Evolutionary conservation across 805 yeast species (phyloP), one percentile per base, ranked within the genome.

Genomic region (Metschnikowia noctiluminum): DNA sequence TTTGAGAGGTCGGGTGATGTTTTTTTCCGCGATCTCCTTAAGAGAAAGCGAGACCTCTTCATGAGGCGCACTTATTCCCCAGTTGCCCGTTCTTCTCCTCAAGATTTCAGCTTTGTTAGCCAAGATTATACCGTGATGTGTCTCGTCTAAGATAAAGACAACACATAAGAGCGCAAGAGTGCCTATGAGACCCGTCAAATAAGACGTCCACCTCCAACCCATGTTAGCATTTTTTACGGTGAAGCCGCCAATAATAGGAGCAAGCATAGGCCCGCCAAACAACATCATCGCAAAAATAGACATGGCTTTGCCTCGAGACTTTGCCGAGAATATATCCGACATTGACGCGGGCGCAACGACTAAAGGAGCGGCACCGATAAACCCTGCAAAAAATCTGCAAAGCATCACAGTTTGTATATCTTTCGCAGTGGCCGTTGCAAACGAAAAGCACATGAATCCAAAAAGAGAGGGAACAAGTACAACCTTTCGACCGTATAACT

Each of bases 131-230:
- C 90, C 89, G 55, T 84, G 87, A 61, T 87, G 89, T 1, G 89
- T 81, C 67, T 88, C 96, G 45, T 75, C 77, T 50, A 70, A 70
- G 49, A 80, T 71, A n/a, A 85, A 56, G 0, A 71, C 49, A 15
- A 73, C 62, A 12, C 69, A 50, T 1, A 76, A 59, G 1, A 71
- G 56, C 11, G 78, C 71, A 5, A 77, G 64, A 2, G 74, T 68
- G 15, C 78, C 77, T 63, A 85, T 64, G 47, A 87, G 81, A 52
- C 87, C 92, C 2, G 84, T 76, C 48, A 88, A 69, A 64, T 87
- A 89, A 54, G 74, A 77, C 11, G 87, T 78, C 96, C 95, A 89
- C 62, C 96, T 75, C 95, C 96, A 88, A 14, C 89, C 88, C 38
- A 89, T 70, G 47, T 76, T 71, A 10, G 69, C 59, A 48, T 81